phyloP scores from a whole-genome alignment of 2,329 filamentous ascomycete genomes.

The Tolypocladium nubicola region DNA sequence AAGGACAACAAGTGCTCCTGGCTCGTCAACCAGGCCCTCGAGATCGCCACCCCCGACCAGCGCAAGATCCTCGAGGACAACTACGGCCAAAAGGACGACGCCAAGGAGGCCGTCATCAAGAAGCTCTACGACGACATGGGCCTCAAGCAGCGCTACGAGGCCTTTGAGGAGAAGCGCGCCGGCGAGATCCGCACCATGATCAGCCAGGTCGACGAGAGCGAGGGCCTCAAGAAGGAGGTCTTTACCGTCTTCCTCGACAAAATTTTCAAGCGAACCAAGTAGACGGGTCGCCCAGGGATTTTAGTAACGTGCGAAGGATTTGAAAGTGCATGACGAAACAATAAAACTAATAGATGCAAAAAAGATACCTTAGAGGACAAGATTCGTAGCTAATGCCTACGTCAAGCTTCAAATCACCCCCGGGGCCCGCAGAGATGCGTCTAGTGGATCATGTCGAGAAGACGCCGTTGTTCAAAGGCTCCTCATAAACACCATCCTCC shows the following conservation, averaged over 20 bases:
- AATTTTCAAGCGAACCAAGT: slow-evolving; percentile 98
- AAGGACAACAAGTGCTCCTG: slow-evolving; percentile 99
- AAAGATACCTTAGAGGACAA: background rate
- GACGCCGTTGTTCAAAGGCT: background rate
- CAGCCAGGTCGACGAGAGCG: slow-evolving; percentile 67
- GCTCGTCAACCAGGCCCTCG: slow-evolving; percentile 90
- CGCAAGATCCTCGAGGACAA: slow-evolving; percentile 79
- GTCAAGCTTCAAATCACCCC: background rate
- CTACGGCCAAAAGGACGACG: slow-evolving; percentile 85
- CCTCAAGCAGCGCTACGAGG: slow-evolving; percentile 71
- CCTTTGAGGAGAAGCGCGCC: slow-evolving; percentile 83
- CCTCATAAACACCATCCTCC: background rate
- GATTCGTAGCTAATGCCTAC: background rate
- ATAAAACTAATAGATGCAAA: background rate
- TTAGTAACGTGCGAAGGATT: background rate
- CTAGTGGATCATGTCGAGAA: background rate
- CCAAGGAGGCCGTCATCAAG: slow-evolving; percentile 79
- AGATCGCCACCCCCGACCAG: slow-evolving; percentile 73
- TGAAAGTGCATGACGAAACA: background rate
- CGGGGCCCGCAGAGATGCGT: background rate
- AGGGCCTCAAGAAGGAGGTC: slow-evolving; percentile 80
- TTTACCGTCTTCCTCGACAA: slow-evolving; percentile 88
- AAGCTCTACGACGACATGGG: slow-evolving; percentile 77
- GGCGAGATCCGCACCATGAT: slow-evolving; percentile 70
- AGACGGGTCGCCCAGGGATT: slow-evolving; percentile 16